Evolutionary conservation across 1,139 yeast genomes (phyloP).

Genomic region (Saccharomycopsis hybrid): DNA sequence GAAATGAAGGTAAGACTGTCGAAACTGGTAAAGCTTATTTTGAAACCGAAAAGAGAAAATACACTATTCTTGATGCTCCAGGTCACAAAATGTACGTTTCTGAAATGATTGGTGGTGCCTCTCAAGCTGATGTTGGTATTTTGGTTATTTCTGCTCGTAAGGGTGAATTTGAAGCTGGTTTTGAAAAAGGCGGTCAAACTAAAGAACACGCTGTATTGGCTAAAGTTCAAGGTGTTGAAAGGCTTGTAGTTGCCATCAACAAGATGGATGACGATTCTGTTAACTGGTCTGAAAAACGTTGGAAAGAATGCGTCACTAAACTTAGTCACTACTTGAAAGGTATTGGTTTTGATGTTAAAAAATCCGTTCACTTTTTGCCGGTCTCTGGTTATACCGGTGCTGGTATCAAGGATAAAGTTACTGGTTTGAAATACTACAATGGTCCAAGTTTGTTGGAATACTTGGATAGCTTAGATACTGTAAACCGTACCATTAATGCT

Average conservation of each 20-base stretch:
- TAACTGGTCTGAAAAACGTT: slow-evolving; percentile 91
- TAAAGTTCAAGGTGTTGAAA: slow-evolving; percentile 96
- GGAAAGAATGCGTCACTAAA: slow-evolving; percentile 89
- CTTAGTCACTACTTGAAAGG: slow-evolving; percentile 74
- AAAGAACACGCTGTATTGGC: slow-evolving; percentile 98
- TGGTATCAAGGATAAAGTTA: slow-evolving; percentile 83
- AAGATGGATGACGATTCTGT: slow-evolving; percentile 99
- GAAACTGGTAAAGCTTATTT: slow-evolving; percentile 98
- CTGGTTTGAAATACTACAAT: slow-evolving; percentile 82
- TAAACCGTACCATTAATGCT: slow-evolving; percentile 81
- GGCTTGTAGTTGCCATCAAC: slow-evolving; percentile 86
- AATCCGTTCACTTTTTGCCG: slow-evolving; percentile 88
- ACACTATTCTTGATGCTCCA: slow-evolving; percentile 97
- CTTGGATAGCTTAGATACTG: slow-evolving; percentile 75
- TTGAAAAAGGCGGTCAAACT: slow-evolving; percentile 98
- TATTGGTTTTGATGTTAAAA: slow-evolving; percentile 78
- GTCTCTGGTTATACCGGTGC: slow-evolving; percentile 98
- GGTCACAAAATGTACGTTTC: slow-evolving; percentile 99
- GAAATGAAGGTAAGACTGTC: slow-evolving; percentile 97
- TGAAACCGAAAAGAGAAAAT: slow-evolving; percentile 96
- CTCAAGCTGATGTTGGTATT: slow-evolving; percentile 98
- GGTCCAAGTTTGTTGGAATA: slow-evolving; percentile 91
- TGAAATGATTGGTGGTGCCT: slow-evolving; percentile 99
- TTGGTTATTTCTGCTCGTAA: slow-evolving; percentile 96
- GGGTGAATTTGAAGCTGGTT: slow-evolving; percentile 99